Evolutionary conservation across 192 early-diverging fungal species (phyloP).

Genomic region (Coemansia pectinata): DNA sequence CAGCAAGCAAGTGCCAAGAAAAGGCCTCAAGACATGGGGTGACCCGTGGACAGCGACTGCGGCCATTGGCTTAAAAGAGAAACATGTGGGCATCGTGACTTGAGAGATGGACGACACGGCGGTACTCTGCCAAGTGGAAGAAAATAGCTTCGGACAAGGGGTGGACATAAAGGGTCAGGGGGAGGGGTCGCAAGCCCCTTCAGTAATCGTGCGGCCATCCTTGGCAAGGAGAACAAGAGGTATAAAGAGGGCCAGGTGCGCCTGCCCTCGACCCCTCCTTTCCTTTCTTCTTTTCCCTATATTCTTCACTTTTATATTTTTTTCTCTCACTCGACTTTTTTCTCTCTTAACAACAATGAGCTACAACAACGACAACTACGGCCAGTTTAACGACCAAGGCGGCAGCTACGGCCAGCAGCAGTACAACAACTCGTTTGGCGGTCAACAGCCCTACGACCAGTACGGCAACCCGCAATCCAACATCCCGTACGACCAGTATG

Average conservation of each 20-base stretch:
- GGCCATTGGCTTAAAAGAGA: background rate
- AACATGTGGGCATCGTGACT: background rate
- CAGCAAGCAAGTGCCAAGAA: background rate
- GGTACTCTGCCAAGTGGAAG: background rate
- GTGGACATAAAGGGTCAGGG: background rate
- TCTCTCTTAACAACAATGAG: constrained; percentile 4
- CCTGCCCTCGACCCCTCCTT: background rate
- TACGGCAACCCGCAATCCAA: background rate
- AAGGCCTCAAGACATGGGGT: constrained; percentile 7
- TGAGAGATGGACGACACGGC: background rate
- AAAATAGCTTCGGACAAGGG: background rate
- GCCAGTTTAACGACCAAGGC: background rate
- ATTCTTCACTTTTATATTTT: background rate
- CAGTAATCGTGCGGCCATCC: background rate
- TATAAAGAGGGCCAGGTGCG: background rate
- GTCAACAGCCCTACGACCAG: background rate
- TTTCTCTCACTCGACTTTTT: background rate
- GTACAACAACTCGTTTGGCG: background rate
- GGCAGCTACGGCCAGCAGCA: background rate
- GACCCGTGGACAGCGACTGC: background rate
- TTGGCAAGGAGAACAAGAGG: background rate
- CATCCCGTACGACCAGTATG: background rate
- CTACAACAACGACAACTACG: constrained; percentile 22
- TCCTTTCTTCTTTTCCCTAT: background rate
- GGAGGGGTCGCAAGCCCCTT: background rate